phyloP scores from a whole-genome alignment of 208 protist genomes.

The Wallacemonas rigidus region DNA sequence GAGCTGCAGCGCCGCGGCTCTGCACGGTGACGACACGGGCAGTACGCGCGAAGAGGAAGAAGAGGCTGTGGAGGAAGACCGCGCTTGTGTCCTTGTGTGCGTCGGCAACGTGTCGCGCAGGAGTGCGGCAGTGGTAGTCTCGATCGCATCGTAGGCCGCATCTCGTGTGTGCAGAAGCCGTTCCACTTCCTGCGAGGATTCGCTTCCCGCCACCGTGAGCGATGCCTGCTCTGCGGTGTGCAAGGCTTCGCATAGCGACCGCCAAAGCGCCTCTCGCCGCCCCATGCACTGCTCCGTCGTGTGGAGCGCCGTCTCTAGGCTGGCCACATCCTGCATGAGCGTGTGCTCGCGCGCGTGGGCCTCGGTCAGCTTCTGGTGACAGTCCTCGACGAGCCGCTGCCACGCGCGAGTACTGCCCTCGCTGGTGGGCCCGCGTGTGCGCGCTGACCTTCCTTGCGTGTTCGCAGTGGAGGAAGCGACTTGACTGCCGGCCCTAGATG shows the following conservation, averaged over 20 bases:
- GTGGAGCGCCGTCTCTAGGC: constrained; percentile 12
- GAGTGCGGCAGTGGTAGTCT: constrained; percentile 48
- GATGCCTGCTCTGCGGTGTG: constrained; percentile 63
- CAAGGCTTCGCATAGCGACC: constrained; percentile 53
- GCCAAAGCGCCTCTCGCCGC: constrained; percentile 60
- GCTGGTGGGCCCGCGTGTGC: no score
- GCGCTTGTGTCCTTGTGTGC: not conserved
- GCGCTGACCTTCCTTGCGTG: no score
- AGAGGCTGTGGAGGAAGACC: not conserved
- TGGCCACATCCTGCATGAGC: constrained; percentile 26
- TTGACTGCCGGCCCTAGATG: no score
- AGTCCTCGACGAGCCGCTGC: constrained; percentile 2
- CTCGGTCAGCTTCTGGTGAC: constrained; percentile 32
- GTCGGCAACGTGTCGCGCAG: constrained; percentile 1
- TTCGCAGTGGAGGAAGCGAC: no score
- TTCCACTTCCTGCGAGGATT: constrained; percentile 36
- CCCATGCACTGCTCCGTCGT: constrained; percentile 25
- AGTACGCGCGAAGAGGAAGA: not conserved
- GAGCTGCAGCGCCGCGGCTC: not conserved
- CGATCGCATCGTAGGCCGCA: constrained; percentile 44
- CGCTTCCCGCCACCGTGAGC: constrained; percentile 44
- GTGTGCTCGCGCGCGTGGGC: constrained; percentile 49
- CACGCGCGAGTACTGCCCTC: not conserved
- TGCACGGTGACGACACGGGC: not conserved
- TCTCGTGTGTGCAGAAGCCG: constrained; percentile 34